A percentile compares a stretch with the other conserved stretches of the same genome.
Evolutionary conservation across 139 green algal species (phyloP).

Genomic region (Medakamo hakoo): DNA sequence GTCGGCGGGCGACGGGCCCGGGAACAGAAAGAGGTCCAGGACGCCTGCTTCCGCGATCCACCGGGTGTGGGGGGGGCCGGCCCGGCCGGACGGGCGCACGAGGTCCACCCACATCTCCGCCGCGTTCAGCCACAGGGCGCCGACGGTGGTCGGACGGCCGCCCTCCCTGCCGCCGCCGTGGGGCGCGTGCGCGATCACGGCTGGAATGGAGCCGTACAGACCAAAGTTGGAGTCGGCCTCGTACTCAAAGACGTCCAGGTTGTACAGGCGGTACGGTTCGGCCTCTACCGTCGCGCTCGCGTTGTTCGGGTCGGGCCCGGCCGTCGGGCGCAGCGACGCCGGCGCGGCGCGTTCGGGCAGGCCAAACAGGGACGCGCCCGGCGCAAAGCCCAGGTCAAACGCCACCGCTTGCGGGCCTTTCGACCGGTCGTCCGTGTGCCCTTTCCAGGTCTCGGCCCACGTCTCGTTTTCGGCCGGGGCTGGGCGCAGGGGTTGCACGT

Average conservation of each 20-base stretch:
- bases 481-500: conserved; percentile 68
- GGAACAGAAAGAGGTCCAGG: conserved; percentile 87
- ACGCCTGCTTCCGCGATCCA: conserved; percentile 92
- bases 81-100: background rate
- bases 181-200: conserved; percentile 57
- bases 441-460: conserved; percentile 86
- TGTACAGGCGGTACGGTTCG: conserved; percentile 97
- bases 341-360: conserved; percentile 79
- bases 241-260: conserved; percentile 99
- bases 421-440: conserved; percentile 68
- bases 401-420: conserved; percentile 76
- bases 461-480: conserved; percentile 24
- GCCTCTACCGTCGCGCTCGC: conserved; percentile 11
- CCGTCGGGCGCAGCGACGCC: conserved; percentile 51
- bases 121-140: background rate
- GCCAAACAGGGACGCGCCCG: conserved; percentile 72
- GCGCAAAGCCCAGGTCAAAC: conserved; percentile 76
- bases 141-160: background rate
- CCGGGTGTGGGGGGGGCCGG: conserved; percentile 37
- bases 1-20: conserved; percentile 43
- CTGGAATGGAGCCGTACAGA: conserved; percentile 91
- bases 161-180: conserved; percentile 9
- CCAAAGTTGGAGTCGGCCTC: conserved; percentile 74
- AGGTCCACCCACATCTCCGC: background rate
- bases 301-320: background rate